Conservation (phyloP, 352 stramenopile genomes). For the Phytophthora ramorum region DNA sequence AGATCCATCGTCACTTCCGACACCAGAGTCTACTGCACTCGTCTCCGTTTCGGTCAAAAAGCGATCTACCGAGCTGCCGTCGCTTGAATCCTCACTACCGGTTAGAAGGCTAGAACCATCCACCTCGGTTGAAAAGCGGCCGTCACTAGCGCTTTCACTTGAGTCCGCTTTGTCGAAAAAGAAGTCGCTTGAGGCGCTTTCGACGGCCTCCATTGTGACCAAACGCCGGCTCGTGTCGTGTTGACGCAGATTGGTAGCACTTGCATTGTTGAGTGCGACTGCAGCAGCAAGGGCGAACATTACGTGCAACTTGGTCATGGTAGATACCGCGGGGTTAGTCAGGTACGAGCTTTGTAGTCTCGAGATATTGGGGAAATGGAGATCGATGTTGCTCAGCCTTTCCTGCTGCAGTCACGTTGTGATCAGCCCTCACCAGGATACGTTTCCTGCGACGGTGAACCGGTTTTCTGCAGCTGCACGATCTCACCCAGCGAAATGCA, state of each 20-base stretch:
- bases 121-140: conserved; percentile 7
- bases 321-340: not conserved
- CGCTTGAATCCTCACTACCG: not conserved
- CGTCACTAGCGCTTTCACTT: conserved; percentile 8
- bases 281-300: conserved; percentile 7
- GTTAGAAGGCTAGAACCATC: conserved; percentile 3
- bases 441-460: not conserved
- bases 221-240: conserved; percentile 7
- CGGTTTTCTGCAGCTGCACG: not conserved
- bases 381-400: not conserved
- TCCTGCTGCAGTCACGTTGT: not conserved
- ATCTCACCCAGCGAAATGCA: not conserved
- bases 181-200: conserved; percentile 23
- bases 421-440: not conserved
- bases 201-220: conserved; percentile 5
- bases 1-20: conserved; percentile 4
- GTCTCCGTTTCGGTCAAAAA: conserved; percentile 5
- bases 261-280: not conserved
- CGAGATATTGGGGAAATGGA: conserved; percentile 1
- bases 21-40: not conserved
- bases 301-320: conserved; percentile 14
- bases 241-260: conserved; percentile 17
- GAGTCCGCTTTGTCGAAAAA: conserved; percentile 2
- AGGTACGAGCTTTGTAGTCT: not conserved
- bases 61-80: not conserved